Evolutionary conservation across 306 rosid genomes (phyloP), one percentile per base, ranked within the genome.

Genomic region (Dalbergia cultrata): DNA sequence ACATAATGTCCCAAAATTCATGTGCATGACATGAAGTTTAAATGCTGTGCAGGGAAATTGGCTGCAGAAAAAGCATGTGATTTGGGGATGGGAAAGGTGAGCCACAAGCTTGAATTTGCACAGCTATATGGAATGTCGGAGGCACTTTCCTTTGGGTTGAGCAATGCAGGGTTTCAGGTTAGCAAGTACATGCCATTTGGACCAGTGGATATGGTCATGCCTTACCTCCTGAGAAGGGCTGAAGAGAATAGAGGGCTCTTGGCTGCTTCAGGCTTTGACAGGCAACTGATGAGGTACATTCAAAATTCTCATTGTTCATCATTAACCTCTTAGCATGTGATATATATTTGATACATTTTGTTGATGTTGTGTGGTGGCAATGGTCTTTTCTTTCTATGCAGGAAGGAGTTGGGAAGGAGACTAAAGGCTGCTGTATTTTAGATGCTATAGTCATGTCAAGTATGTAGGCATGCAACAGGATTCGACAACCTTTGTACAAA

Each of bases 141-240:
- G 19, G 90, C 94, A 4, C 89, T 95, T 52, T 95, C 99, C 11
- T 91, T 84, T 66, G 94, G 94, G 5, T 81, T 95, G 59, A 85
- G 91, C 80, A 91, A 88, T 69, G 95, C 97, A n/a, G 99, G 99
- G 49, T 95, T 95, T 84, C 94, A 85, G 76, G 99, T 95, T 2
- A 95, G 99, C 85, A 95, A 95, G 80, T 95, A 88, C 4, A 90
- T 95, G 99, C 94, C 99, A 3, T 93, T 89, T 80, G 99, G 98
- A n/a, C 90, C 94, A 0, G 83, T 95, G 6, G 92, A 91, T 7
- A 80, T 74, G 85, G 93, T 95, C 12, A 89, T 95, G 80, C 99
- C 99, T 21, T 95, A 93, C 13, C 90, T 95, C 8, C 65, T 95
- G 0, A 85, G 99, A 64, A 89, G 99, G 56, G 98, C 99, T 1